A percentile compares a stretch with the other conserved stretches of the same genome.
Evolutionary conservation across 2,329 filamentous ascomycete species (phyloP).

Genomic region (Alternaria rosae): DNA sequence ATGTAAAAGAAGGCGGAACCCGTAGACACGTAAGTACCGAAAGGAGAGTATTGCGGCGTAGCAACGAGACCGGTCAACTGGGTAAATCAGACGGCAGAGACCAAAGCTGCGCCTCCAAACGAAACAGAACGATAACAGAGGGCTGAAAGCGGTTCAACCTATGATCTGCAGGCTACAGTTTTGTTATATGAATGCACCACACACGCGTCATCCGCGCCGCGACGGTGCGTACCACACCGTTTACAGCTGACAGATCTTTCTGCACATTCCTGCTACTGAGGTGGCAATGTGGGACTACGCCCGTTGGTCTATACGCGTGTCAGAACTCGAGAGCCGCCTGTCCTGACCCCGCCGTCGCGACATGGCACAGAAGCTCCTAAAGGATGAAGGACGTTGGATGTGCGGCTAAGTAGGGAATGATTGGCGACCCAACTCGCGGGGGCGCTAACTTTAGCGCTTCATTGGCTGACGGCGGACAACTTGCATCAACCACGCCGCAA

Average conservation of each 20-base stretch:
- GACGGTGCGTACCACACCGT: conserved; percentile 23
- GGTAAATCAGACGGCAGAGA: conserved; percentile 26
- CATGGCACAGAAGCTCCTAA: conserved; percentile 25
- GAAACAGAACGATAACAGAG: conserved; percentile 28
- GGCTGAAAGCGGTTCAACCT: conserved; percentile 39
- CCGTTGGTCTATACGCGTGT: conserved; percentile 26
- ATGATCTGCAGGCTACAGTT: conserved; percentile 40
- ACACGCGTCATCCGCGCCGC: conserved; percentile 33
- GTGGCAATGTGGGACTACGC: conserved; percentile 27
- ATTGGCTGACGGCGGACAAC: conserved; percentile 21
- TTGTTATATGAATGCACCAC: conserved; percentile 43
- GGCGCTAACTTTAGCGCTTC: conserved; percentile 21
- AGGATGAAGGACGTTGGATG: conserved; percentile 17
- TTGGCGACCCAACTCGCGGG: conserved; percentile 15
- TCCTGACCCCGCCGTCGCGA: conserved; percentile 19
- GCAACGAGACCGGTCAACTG: conserved; percentile 25
- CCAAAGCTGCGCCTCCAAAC: conserved; percentile 28
- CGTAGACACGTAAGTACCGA: conserved; percentile 9
- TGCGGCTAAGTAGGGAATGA: conserved; percentile 15
- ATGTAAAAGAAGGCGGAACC: conserved; percentile 19
- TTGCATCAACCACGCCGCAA: conserved; percentile 24
- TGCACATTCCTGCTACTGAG: conserved; percentile 10
- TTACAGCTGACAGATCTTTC: conserved; percentile 8
- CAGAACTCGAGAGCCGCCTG: conserved; percentile 22
- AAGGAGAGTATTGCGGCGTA: conserved; percentile 20